Base-by-base conservation (phyloP, 306 rosid species). In the Cyclanthera cordifolia region DNA sequence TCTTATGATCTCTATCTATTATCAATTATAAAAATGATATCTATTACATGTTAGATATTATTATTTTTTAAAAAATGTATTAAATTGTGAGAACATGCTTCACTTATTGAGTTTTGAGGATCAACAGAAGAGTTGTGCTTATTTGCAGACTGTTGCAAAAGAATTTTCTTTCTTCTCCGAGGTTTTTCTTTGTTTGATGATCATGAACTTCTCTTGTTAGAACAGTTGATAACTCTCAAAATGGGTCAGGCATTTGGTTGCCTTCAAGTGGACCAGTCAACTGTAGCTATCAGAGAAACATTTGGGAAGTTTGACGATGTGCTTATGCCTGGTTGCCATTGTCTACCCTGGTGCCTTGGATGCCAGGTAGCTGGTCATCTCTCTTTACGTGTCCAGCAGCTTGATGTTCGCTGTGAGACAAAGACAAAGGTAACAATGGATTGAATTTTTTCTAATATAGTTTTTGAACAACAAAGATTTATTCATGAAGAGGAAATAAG, bases 401-500 rank as follows among this genome's bases (percentile, higher is more conserved):
- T 83, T 75, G 87, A 83, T 53, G 87, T 83, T 56, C 87, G 82
- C 10, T 83, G 87, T 66, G 87, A 83, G 72, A 83, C 87, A 17
- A 83, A 83, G 75, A 83, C 85, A 2, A 83, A 83, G 87, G 85
- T 83, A n/a, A n/a, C n/a, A n/a, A n/a, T n/a, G n/a, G n/a, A n/a
- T n/a, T n/a, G n/a, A n/a, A n/a, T n/a, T n/a, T n/a, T n/a, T n/a
- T n/a, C n/a, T n/a, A n/a, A n/a, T n/a, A n/a, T n/a, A n/a, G n/a
- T n/a, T n/a, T n/a, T 2, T 23, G 7, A 7, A 20, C 34, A 2
- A 2, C n/a, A n/a, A 52, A 13, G 59, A 15, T 2, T 52, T 17
- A 20, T 52, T 10, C 5, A 52, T 0, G 15, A 28, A 14, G 65
- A 34, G 28, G 27, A 61, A 57, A 19, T 34, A 61, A 10, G 51